These are phyloP conservation scores for Silene coronaria DNA, from an alignment of 179 eudicot species.

Conservation along the genomic window DNA sequence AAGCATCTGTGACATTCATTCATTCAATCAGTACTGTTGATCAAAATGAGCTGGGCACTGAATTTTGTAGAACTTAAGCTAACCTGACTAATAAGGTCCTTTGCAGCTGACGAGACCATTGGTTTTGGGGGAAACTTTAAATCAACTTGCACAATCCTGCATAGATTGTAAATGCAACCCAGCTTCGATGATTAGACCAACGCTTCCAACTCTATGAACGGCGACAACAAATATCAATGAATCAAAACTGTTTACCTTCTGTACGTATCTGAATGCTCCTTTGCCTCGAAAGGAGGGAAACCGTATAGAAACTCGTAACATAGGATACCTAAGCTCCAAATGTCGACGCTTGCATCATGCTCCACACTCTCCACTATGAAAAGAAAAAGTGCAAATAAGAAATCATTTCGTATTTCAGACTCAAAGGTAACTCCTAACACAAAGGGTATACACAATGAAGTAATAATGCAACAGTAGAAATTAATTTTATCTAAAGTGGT, in stretches of 20 bases:
- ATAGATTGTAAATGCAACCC: background rate
- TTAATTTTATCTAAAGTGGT: no score
- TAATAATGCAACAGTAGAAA: background rate
- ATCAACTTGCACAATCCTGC: conserved; percentile 95
- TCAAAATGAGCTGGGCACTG: background rate
- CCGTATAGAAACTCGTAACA: conserved; percentile 94
- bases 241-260: conserved; percentile 46
- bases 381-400: background rate
- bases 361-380: conserved; percentile 80
- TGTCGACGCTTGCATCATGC: conserved; percentile 92
- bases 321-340: conserved; percentile 86
- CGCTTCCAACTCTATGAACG: background rate
- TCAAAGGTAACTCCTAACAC: no score
- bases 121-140: conserved; percentile 87
- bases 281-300: conserved; percentile 91
- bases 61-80: background rate
- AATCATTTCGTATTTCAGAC: background rate
- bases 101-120: conserved; percentile 77
- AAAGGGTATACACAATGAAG: no score
- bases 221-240: background rate
- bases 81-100: conserved; percentile 88
- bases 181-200: background rate
- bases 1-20: conserved; percentile 77
- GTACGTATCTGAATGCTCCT: conserved; percentile 93
- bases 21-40: background rate